Evolutionary conservation across 2,329 filamentous ascomycete species (phyloP).

Genomic region (Triangularia setosa): DNA sequence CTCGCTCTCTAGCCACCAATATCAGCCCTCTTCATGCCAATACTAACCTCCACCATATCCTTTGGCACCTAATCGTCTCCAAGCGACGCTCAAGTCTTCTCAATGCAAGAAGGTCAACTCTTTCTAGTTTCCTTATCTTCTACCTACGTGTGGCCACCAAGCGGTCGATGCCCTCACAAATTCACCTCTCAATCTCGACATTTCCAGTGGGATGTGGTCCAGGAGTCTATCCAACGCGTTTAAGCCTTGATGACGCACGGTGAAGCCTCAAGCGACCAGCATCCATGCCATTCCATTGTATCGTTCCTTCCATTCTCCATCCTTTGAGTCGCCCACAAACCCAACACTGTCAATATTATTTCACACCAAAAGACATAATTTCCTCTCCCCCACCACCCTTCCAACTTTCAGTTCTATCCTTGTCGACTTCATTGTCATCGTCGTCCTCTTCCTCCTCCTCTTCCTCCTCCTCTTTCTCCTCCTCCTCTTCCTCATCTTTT

Average conservation of each 20-base stretch:
- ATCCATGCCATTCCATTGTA: neutral
- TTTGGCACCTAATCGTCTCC: neutral
- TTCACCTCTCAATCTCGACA: neutral
- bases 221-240: neutral
- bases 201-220: neutral
- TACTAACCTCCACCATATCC: no score
- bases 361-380: neutral
- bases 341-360: neutral
- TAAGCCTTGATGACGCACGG: no score
- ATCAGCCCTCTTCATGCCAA: no score
- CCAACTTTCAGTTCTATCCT: neutral
- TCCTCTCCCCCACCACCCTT: neutral
- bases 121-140: neutral
- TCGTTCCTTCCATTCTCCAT: neutral
- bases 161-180: neutral
- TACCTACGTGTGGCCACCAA: neutral
- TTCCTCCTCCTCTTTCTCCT: neutral
- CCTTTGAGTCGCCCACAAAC: neutral
- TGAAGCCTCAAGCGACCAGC: neutral
- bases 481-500: neutral
- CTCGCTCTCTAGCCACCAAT: neutral
- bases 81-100: no score
- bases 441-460: neutral
- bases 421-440: no score
- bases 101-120: neutral